Conservation (phyloP, 2,329 filamentous ascomycete species). For the Penicillium freii region DNA sequence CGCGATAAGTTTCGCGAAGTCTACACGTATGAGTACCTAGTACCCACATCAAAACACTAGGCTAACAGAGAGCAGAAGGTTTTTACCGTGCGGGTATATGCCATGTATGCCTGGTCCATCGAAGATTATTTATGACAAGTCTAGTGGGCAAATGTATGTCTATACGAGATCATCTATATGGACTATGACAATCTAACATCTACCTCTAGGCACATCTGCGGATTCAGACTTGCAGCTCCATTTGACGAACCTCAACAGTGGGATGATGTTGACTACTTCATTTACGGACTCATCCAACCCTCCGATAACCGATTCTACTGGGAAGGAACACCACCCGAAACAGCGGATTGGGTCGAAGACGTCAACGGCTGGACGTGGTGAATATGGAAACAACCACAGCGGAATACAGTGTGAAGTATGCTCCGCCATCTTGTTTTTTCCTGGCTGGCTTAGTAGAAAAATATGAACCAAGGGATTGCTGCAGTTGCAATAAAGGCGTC, state of each 20-base stretch:
- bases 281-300: slow-evolving; percentile 1
- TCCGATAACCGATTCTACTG: background rate
- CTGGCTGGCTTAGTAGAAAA: too few relatives aligned
- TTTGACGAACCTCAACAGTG: slow-evolving; percentile 6
- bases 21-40: slow-evolving; percentile 2
- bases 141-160: slow-evolving; percentile 4
- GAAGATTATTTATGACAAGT: slow-evolving; percentile 4
- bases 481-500: too few relatives aligned
- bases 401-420: too few relatives aligned
- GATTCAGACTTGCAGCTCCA: background rate
- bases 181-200: background rate
- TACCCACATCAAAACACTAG: background rate
- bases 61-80: slow-evolving; percentile 2
- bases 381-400: background rate
- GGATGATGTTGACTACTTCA: slow-evolving; percentile 1
- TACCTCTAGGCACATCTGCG: slow-evolving; percentile 6
- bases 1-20: slow-evolving; percentile 5
- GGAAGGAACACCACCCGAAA: slow-evolving; percentile 6
- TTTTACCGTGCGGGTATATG: slow-evolving; percentile 2
- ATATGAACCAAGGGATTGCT: too few relatives aligned
- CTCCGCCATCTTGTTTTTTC: too few relatives aligned
- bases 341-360: slow-evolving; percentile 1
- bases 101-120: slow-evolving; percentile 6
- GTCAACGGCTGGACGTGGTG: slow-evolving; percentile 4
- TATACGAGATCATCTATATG: background rate